Evolutionary conservation across 192 early-diverging fungal species (phyloP).

Genomic region (Spinellus fusiger): DNA sequence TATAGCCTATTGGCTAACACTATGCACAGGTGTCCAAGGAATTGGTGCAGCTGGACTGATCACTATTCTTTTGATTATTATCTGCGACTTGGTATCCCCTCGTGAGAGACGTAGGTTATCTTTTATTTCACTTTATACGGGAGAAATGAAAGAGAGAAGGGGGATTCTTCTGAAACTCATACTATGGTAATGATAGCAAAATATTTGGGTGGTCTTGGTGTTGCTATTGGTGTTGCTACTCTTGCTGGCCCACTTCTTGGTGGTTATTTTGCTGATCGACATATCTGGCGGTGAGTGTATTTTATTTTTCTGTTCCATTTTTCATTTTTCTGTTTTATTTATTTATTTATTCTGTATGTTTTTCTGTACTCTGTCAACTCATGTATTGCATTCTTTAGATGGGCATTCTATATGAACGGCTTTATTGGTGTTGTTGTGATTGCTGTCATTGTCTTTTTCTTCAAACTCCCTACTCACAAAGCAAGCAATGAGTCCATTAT

Average conservation of each 20-base stretch:
- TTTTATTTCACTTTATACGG: too few species aligned
- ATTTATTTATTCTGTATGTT: too few species aligned
- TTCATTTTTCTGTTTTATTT: neutral
- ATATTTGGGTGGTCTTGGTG: constrained; percentile 50
- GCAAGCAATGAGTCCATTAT: constrained; percentile 51
- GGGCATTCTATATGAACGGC: constrained; percentile 55
- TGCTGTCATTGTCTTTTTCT: constrained; percentile 39
- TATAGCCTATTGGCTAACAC: neutral
- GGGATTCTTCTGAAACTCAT: too few species aligned
- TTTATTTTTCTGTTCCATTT: neutral
- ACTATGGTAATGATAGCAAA: constrained; percentile 34
- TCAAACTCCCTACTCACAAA: constrained; percentile 44
- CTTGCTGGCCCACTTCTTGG: constrained; percentile 54
- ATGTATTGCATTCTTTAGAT: too few species aligned
- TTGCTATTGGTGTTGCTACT: constrained; percentile 44
- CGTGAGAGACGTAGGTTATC: constrained; percentile 46
- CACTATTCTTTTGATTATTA: constrained; percentile 58
- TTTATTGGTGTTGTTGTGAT: constrained; percentile 41
- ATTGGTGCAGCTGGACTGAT: constrained; percentile 50
- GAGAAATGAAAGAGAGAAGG: too few species aligned
- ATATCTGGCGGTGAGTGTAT: constrained; percentile 40
- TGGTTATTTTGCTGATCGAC: constrained; percentile 52
- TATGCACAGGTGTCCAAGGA: constrained; percentile 57
- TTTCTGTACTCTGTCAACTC: too few species aligned
- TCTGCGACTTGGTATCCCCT: constrained; percentile 57